Base-by-base conservation (phyloP, 352 stramenopile genomes). In the Pythium guiyangense region DNA sequence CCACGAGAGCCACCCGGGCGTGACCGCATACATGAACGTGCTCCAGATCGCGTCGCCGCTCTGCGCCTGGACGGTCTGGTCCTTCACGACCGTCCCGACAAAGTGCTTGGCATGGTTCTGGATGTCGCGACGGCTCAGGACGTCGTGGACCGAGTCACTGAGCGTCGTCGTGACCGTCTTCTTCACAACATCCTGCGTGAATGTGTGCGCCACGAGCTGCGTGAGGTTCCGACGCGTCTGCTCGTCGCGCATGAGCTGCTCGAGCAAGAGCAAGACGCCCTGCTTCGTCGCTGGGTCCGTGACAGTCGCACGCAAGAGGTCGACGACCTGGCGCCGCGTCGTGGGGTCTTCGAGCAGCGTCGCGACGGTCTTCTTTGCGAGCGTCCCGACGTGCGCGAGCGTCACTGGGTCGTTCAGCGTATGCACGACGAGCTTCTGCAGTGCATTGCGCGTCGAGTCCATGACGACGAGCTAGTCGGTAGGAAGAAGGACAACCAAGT, bases 71-170 rank as follows among this genome's bases (percentile, higher is more conserved):
- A 94, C 81, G 0, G 82, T 94, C 48, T 90, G 79, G 62, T 94
- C 84, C 25, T 70, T 71, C n/a, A 94, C 77, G n/a, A 94, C 80
- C 3, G 66, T 69, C 40, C 79, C 77, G 10, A 94, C 76, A 55
- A 94, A 94, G 56, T 88, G 77, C 54, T 94, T 94, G 60, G 84
- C 81, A 63, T 94, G 84, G 52, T 86, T 75, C 56, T 92, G 78
- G 56, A 92, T 71, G 48, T 94, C 84, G 18, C 54, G n/a, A 17
- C 77, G 79, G 51, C 80, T 91, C 35, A 94, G 69, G 25, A 92
- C 74, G 17, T 90, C 70, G 64, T 94, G 84, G 44, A 92, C 77
- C 9, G 81, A 80, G 14, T 84, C 71, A n/a, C 67, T 67, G 0
- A 94, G 64, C 11, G 82, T 83, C 14, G 52, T 69, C 12, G 62